Evolutionary conservation across 2,329 filamentous ascomycete genomes (phyloP).

Genomic region (Diaporthe ilicicola): DNA sequence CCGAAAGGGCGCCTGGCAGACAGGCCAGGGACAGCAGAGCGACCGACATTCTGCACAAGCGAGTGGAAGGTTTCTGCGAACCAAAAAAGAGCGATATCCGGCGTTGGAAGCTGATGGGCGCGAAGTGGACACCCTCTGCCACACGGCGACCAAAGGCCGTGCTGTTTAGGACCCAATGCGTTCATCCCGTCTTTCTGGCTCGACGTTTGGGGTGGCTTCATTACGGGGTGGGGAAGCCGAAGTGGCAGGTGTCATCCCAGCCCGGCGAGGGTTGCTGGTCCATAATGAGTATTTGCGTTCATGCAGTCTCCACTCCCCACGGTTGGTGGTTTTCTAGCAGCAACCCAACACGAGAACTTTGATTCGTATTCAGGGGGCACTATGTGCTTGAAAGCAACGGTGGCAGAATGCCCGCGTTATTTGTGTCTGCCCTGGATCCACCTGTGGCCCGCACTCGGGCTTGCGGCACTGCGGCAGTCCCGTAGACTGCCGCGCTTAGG

Average conservation of each 20-base stretch:
- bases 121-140: no score
- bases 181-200: neutral
- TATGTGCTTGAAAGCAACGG: neutral
- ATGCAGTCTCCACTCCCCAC: conserved; percentile 1
- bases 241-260: conserved; percentile 17
- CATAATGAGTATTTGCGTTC: conserved; percentile 9
- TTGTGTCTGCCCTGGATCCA: neutral
- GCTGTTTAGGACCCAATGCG: neutral
- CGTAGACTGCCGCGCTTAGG: neutral
- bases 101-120: neutral
- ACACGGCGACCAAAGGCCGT: neutral
- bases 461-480: neutral
- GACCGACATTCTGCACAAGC: conserved; percentile 22
- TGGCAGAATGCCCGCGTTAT: neutral
- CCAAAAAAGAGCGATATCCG: neutral
- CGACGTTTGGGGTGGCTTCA: neutral
- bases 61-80: conserved; percentile 5
- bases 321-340: neutral
- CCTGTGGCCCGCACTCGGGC: neutral
- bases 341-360: neutral
- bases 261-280: neutral
- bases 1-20: conserved; percentile 19
- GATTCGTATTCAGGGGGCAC: conserved; percentile 4
- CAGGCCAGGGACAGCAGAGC: conserved; percentile 14
- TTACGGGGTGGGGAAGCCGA: conserved; percentile 2